phyloP scores from a whole-genome alignment of 352 stramenopile genomes.

The Globisporangium emineosum region DNA sequence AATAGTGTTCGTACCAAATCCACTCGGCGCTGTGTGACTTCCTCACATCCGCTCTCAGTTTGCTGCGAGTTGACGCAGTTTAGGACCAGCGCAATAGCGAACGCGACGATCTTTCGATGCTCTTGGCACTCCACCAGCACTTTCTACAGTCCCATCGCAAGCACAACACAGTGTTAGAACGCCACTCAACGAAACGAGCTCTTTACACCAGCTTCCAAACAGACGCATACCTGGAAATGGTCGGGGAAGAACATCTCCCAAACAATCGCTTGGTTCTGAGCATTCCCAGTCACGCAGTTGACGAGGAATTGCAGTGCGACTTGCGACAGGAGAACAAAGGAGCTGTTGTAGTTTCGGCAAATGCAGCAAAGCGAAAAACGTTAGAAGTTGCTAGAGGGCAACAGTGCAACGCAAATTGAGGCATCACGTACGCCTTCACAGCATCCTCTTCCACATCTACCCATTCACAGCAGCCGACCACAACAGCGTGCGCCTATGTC shows the following conservation, averaged over 20 bases:
- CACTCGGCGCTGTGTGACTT: slow-evolving; percentile 25
- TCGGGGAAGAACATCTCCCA: slow-evolving; percentile 73
- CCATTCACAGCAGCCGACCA: slow-evolving; percentile 47
- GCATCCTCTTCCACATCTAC: slow-evolving; percentile 54
- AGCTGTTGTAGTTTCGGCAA: slow-evolving; percentile 2
- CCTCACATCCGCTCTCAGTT: slow-evolving; percentile 1
- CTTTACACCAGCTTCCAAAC: too few species aligned
- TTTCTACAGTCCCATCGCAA: slow-evolving; percentile 42
- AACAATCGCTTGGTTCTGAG: slow-evolving; percentile 38
- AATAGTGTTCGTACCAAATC: slow-evolving; percentile 42
- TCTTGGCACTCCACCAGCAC: slow-evolving; percentile 75
- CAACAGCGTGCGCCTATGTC: slow-evolving; percentile 35
- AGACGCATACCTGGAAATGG: slow-evolving; percentile 55
- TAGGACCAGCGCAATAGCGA: slow-evolving; percentile 52
- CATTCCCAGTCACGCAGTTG: slow-evolving; percentile 52
- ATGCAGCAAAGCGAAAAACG: neutral
- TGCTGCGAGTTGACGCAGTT: slow-evolving; percentile 60
- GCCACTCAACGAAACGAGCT: neutral
- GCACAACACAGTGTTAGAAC: neutral
- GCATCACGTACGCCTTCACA: slow-evolving; percentile 17
- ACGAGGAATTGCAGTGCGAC: slow-evolving; percentile 75
- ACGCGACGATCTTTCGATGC: slow-evolving; percentile 75
- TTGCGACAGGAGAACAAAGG: slow-evolving; percentile 51
- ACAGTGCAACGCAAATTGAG: neutral
- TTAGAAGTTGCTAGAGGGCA: too few species aligned